phyloP scores from a whole-genome alignment of 2,329 filamentous ascomycete species.

The Trichoderma lentiforme region DNA sequence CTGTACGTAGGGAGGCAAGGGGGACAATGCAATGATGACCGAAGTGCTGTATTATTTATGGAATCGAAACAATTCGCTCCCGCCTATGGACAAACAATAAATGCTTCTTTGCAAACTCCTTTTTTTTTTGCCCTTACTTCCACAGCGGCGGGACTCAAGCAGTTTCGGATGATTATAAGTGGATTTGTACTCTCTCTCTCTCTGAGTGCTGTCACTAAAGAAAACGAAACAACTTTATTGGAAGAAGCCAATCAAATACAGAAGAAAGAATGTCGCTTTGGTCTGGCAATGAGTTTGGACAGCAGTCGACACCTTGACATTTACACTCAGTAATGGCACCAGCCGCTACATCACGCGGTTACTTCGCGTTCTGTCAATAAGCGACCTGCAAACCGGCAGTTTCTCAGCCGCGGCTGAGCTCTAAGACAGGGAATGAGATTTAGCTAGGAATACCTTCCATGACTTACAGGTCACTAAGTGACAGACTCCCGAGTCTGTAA shows the following conservation, averaged over 20 bases:
- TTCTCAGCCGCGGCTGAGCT: neutral
- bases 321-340: neutral
- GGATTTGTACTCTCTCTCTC: neutral
- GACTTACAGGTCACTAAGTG: neutral
- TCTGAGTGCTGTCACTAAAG: neutral
- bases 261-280: neutral
- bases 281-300: neutral
- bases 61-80: neutral
- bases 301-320: neutral
- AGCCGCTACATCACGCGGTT: too few species aligned
- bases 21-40: neutral
- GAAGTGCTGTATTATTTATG: neutral
- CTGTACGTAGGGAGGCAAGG: neutral
- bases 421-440: neutral
- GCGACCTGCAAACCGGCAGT: neutral
- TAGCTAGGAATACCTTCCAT: neutral
- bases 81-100: neutral
- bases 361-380: neutral
- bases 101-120: neutral
- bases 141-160: neutral
- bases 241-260: neutral
- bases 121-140: neutral
- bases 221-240: neutral
- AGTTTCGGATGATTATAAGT: neutral
- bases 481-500: neutral